A percentile compares a stretch with the other conserved stretches of the same genome.
phyloP scores from a whole-genome alignment of 2,329 filamentous ascomycete species.

The Hypoxylon sp. region DNA sequence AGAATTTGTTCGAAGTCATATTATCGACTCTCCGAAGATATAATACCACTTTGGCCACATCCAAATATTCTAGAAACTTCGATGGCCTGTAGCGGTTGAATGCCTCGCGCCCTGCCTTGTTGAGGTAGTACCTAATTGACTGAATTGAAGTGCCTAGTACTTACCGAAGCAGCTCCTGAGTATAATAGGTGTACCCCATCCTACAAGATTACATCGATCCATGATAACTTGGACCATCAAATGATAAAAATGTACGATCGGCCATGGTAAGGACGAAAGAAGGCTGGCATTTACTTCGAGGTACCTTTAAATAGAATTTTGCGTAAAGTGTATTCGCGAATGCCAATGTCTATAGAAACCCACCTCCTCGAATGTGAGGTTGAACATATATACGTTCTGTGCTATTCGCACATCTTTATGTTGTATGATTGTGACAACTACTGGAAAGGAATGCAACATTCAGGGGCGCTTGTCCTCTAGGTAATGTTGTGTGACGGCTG shows the following conservation, averaged over 20 bases:
- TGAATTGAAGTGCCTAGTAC: neutral
- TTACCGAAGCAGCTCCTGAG: neutral
- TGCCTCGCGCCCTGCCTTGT: neutral
- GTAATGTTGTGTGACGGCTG: neutral
- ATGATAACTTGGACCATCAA: neutral
- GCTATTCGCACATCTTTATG: neutral
- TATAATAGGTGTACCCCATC: neutral
- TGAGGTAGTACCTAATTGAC: neutral
- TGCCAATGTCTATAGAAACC: neutral
- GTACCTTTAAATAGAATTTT: neutral
- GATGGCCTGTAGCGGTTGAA: neutral
- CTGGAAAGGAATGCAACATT: neutral
- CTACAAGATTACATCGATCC: neutral
- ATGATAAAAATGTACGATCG: neutral
- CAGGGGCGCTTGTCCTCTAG: neutral
- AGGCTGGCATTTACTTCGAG: neutral
- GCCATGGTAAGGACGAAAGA: neutral
- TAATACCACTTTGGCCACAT: neutral
- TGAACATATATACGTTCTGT: neutral
- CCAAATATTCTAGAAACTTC: neutral
- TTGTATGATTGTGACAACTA: neutral
- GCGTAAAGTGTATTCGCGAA: neutral
- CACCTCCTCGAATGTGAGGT: neutral
- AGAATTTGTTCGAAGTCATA: neutral
- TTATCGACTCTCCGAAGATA: neutral